Evolutionary conservation across 108 stramenopile genomes (phyloP).

Genomic region (Cyclotella kingstonii): DNA sequence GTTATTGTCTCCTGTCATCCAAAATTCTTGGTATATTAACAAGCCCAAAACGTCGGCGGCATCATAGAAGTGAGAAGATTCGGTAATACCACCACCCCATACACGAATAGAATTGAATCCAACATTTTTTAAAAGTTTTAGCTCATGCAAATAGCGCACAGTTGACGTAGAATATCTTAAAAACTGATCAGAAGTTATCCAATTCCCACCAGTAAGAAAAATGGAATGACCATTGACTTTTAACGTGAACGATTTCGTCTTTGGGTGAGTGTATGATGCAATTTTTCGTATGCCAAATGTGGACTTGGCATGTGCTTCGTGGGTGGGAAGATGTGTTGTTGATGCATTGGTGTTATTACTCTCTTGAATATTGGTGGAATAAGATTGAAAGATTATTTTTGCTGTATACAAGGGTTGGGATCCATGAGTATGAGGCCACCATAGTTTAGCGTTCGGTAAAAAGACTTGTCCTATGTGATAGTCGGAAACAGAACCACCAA

Average conservation of each 20-base stretch:
- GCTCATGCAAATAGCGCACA: constrained; percentile 37
- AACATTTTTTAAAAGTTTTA: constrained; percentile 23
- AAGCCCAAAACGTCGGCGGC: constrained; percentile 68
- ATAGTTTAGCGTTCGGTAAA: constrained; percentile 32
- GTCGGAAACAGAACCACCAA: constrained; percentile 1
- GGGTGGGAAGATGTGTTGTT: not conserved
- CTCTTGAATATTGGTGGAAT: not conserved
- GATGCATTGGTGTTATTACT: not conserved
- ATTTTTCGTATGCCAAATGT: constrained; percentile 46
- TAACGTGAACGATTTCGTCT: constrained; percentile 32
- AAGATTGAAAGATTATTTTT: constrained; percentile 17
- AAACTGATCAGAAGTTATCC: constrained; percentile 57
- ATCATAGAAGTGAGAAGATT: constrained; percentile 61
- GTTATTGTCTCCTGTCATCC: constrained; percentile 71
- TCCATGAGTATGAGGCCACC: constrained; percentile 53
- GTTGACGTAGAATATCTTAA: constrained; percentile 32
- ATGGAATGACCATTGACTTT: constrained; percentile 47
- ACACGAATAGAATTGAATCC: constrained; percentile 64
- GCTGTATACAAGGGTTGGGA: constrained; percentile 26
- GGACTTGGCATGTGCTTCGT: constrained; percentile 15
- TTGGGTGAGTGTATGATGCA: constrained; percentile 27
- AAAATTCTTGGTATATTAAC: constrained; percentile 68
- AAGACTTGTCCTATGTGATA: constrained; percentile 6
- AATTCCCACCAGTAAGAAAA: constrained; percentile 57
- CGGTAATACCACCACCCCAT: constrained; percentile 76